Evolutionary conservation across 352 stramenopile species (phyloP), one percentile per base, ranked within the genome.

Genomic region (Plasmopara viticola): DNA sequence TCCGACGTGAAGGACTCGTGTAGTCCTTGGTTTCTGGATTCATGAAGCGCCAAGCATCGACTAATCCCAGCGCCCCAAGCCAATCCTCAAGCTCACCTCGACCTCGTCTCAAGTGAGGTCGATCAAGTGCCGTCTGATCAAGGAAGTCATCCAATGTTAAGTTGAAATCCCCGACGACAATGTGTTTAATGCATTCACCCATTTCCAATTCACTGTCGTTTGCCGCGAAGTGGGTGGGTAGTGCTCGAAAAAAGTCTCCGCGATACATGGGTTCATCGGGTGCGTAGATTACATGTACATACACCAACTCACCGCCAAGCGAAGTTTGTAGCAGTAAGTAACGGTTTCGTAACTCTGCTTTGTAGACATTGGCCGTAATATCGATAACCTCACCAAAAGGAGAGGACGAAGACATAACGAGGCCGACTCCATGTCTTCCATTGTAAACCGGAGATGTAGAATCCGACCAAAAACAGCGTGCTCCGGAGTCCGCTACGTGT

Each of bases 1-100:
- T 58, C 6, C 48, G 51, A 0, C 51, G 43, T 2, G 12, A 46
- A 1, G 52, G 52, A 12, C 43, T 46, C 0, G 52, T 61, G 17
- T 35, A 65, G 5, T 64, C 47, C 8, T 42, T 34, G 0, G 7
- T 6, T 7, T 61, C 37, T 0, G 52, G 30, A 7, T 61, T 25
- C 5, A 55, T 41, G 31, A 39, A 62, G 2, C 51, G 46, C 51
- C 51, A 60, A 1, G 57, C 15, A 18, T 60, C 51, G 9, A 65
- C 45, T 0, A 65, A 5, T 0, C 41, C 42, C 5, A 60, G 37
- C 10, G 6, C 10, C 10, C 31, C 1, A 35, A 35, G 31, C 31
- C 1, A 35, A 12, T 35, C 4, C 7, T 35, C 31, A 12, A 35
- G 31, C 10, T 35, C 31, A 12, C 5, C 31, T 35, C 4, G 31